A percentile compares a stretch with the other conserved stretches of the same genome.
These are phyloP conservation scores for Ettlia oleoabundans DNA, from an alignment of 139 green algal species.

Conservation along the genomic window DNA sequence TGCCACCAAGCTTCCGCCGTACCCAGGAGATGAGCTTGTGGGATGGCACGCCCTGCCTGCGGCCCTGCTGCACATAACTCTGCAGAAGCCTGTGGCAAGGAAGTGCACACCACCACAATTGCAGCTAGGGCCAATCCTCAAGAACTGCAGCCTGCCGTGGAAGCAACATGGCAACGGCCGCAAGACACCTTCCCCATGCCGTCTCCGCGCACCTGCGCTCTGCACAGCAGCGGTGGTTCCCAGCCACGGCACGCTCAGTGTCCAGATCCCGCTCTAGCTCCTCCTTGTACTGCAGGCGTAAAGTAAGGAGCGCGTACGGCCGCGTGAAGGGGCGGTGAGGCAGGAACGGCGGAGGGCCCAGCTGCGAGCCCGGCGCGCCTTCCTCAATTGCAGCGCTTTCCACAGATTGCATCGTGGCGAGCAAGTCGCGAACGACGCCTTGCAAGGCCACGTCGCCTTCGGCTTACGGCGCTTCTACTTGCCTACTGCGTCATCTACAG, in stretches of 20 bases:
- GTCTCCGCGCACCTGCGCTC: conserved; percentile 59
- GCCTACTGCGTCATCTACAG: background rate
- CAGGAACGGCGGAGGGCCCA: background rate
- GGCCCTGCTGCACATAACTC: conserved; percentile 46
- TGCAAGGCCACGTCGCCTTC: too few relatives aligned
- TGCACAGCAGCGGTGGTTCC: conserved; percentile 57
- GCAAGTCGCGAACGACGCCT: too few relatives aligned
- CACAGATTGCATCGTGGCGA: too few relatives aligned
- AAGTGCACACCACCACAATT: too few relatives aligned
- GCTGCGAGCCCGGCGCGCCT: too few relatives aligned
- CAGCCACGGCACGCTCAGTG: background rate
- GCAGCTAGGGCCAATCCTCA: background rate
- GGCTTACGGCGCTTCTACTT: background rate
- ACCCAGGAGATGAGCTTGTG: conserved; percentile 62
- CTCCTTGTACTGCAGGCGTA: conserved; percentile 21
- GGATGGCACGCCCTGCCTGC: conserved; percentile 49
- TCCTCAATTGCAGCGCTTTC: too few relatives aligned
- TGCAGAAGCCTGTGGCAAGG: conserved; percentile 63
- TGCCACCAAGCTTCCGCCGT: conserved; percentile 66
- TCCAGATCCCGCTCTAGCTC: background rate
- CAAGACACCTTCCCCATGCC: too few relatives aligned
- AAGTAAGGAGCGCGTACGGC: too few relatives aligned
- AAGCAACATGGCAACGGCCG: too few relatives aligned
- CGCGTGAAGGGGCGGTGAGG: background rate
- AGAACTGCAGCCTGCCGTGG: too few relatives aligned